phyloP scores from a whole-genome alignment of 805 yeast genomes.

The Wickerhamiella allomyrinae region DNA sequence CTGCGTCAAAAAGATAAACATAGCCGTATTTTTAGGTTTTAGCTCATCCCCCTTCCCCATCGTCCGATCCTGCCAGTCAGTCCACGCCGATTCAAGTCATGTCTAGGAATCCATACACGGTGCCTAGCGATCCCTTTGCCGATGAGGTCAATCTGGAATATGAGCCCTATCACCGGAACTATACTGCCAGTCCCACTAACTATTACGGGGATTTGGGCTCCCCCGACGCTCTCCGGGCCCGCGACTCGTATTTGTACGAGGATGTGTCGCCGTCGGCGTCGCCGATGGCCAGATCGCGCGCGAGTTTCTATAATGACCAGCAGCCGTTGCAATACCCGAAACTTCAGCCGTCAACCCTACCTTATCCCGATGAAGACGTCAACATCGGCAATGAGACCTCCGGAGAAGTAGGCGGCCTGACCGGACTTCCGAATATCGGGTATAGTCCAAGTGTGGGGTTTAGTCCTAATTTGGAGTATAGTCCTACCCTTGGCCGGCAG shows the following conservation, averaged over 20 bases:
- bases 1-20: no score
- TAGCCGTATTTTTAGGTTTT: no score
- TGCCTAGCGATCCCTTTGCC: background rate
- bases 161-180: background rate
- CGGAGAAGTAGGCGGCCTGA: background rate
- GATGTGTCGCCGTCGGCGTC: background rate
- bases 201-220: conserved; percentile 1
- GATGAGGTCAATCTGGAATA: background rate
- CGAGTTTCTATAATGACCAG: background rate
- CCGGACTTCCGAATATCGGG: background rate
- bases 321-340: background rate
- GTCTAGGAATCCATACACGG: background rate
- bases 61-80: no score
- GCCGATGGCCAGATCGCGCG: background rate
- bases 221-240: background rate
- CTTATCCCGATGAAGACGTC: background rate
- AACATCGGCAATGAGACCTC: background rate
- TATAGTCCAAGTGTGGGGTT: background rate
- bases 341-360: background rate
- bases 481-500: background rate
- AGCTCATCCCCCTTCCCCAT: no score
- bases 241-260: background rate
- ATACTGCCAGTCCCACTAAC: no score
- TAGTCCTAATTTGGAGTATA: background rate
- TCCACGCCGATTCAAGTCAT: no score